Base-by-base conservation (phyloP, 129 eudicot genomes). In the Rutidosis leptorrhynchoides region DNA sequence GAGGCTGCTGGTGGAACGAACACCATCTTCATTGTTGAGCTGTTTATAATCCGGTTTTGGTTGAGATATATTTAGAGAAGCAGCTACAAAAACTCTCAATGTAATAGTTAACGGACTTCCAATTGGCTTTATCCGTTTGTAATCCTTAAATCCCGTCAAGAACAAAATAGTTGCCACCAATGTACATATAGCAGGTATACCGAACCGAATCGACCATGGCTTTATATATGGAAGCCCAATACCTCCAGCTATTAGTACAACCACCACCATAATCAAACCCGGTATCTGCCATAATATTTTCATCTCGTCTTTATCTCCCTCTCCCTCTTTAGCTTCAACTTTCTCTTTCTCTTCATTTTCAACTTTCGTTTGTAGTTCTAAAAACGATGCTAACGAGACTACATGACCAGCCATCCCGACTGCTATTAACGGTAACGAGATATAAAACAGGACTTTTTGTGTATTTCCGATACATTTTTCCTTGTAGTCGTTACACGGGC, bases 381-480 rank as follows among this genome's bases (percentile, higher is more conserved):
- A 33, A 61, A 83, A 85, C 0, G 78, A 9, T 43, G 5, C 4
- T 17, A 74, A 43, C 7, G 80, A 80, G 67, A 77, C 79, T 46
- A 71, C 3, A 62, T 83, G 96, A 24, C 96, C 96, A 20, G 90
- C 72, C 72, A 74, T 63, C 23, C 89, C 92, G 12, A 88, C 79
- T 25, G 89, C 77, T 62, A 81, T 74, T 30, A 89, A 70, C 17
- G 80, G 65, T 49, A 89, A 64, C 0, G 84, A 64, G 0, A 63
- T 71, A 77, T 49, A 89, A 42, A 89, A 83, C 62, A 85, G 79
- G 56, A 60, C 37, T 43, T 63, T 79, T 68, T 89, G 96, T n/a
- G 72, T 63, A n/a, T 80, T 59, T 12, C 90, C 85, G 12, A 85
- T 77, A 70, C 90, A 84, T 74, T 74, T 57, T 28, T 77, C 80